Evolutionary conservation across 768 basidiomycete genomes (phyloP), one percentile per base, ranked within the genome.

Genomic region (Lepiota venenata): DNA sequence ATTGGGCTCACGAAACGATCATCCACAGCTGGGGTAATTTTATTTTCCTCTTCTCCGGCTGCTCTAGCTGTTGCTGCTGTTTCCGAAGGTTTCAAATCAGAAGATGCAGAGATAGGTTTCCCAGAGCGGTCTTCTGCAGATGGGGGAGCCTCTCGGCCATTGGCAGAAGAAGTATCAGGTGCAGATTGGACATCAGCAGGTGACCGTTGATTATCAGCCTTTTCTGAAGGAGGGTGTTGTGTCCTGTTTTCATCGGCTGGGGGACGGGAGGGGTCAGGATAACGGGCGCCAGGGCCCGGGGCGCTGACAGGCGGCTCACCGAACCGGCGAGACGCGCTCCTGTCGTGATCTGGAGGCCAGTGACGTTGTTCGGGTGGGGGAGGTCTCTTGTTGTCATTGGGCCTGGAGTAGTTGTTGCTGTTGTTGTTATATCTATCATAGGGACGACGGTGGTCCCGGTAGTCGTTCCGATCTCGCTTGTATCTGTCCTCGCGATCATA

Each of bases 401-500:
- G 41, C 12, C 41, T 49, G 21, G 43, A 38, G 16, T 46, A 47
- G 47, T 56, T 27, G 22, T 14, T 32, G 22, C 14, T 32, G 32
- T 20, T 47, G 21, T 48, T 38, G 53, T 52, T 25, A 36, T 50
- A 55, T 9, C 49, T 42, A 44, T 60, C 56, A 44, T 59, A 39
- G 11, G 55, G 55, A 21, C 52, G 41, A 39, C 55, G 47, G 15
- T 59, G 47, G 15, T 59, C 55, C 40, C 42, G 46, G 43, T 46
- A 58, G 29, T 58, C 56, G 47, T 52, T 29, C 40, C 57, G 52
- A 44, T 60, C 55, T n/a, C 57, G 37, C 25, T 46, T 29, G 39
- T 60, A 51, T 20, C 46, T 58, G 37, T 56, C 58, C 35, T 58
- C 54, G 32, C 57, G 51, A 25, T 52, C 51, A 45, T 37, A 46